Percentiles rank a stretch among this genome's conserved stretches.
These are phyloP conservation scores for Vitis amurensis DNA, from an alignment of 164 flowering plant species.

Conservation along the genomic window DNA sequence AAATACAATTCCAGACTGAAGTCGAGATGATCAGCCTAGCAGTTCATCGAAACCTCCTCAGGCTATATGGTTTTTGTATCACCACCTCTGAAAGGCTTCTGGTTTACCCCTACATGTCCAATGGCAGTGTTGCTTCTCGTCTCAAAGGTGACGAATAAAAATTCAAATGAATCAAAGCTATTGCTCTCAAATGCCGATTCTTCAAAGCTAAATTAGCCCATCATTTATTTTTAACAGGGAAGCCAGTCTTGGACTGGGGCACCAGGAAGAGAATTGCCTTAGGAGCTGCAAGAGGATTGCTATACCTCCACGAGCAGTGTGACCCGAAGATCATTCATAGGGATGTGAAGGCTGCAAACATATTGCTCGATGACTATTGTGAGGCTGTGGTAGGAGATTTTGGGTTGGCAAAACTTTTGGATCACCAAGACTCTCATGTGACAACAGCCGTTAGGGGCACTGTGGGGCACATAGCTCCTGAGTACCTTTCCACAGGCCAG, in stretches of 20 bases:
- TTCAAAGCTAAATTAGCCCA: neutral
- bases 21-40: constrained; percentile 85
- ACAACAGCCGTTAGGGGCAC: constrained; percentile 96
- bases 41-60: constrained; percentile 76
- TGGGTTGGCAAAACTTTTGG: constrained; percentile 91
- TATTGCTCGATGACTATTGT: constrained; percentile 80
- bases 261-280: constrained; percentile 82
- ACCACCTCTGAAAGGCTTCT: constrained; percentile 66
- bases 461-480: constrained; percentile 96
- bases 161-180: neutral
- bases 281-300: constrained; percentile 81
- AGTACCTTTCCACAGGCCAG: constrained; percentile 91
- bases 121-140: constrained; percentile 83
- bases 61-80: constrained; percentile 68
- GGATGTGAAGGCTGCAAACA: constrained; percentile 92
- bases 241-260: constrained; percentile 76
- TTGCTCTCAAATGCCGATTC: neutral
- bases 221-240: constrained; percentile 34
- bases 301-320: constrained; percentile 93
- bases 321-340: constrained; percentile 93
- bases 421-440: constrained; percentile 89
- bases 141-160: constrained; percentile 52
- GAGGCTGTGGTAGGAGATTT: constrained; percentile 97
- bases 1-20: constrained; percentile 81
- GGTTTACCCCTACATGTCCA: constrained; percentile 80